These are phyloP conservation scores for Trifolium subterraneum DNA, from an alignment of 306 rosid species.

Conservation along the genomic window DNA sequence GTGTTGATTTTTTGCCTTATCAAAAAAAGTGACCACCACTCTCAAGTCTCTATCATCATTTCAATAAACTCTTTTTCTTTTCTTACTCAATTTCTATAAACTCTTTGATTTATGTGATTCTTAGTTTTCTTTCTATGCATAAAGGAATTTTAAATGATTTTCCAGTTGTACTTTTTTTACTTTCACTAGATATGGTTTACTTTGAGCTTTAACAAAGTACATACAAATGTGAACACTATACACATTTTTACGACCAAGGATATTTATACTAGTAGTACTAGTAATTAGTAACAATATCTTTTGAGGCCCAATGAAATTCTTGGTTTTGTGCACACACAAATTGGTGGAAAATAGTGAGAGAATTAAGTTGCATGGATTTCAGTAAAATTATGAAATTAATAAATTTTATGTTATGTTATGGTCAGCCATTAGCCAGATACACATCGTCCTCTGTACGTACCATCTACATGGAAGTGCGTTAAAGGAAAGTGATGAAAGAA, in stretches of 20 bases:
- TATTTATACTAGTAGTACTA: no score
- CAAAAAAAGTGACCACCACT: constrained; percentile 23
- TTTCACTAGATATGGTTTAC: constrained; percentile 17
- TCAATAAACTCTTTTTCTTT: constrained; percentile 12
- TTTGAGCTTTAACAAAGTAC: constrained; percentile 19
- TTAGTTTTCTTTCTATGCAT: neutral
- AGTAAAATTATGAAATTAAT: constrained; percentile 48
- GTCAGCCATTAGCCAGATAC: constrained; percentile 28
- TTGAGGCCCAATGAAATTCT: constrained; percentile 14
- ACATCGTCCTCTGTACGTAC: constrained; percentile 57
- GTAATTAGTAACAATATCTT: neutral
- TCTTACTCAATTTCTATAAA: constrained; percentile 13
- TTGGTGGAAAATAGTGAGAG: constrained; percentile 45
- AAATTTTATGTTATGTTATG: neutral
- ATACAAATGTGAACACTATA: constrained; percentile 21
- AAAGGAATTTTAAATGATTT: neutral
- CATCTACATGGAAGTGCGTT: constrained; percentile 55
- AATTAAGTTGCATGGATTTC: constrained; percentile 57
- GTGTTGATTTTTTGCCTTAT: constrained; percentile 33
- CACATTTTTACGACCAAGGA: constrained; percentile 25
- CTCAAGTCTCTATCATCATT: constrained; percentile 22
- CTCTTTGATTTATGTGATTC: constrained; percentile 32
- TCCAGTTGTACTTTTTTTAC: neutral
- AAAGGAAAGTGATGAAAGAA: constrained; percentile 44
- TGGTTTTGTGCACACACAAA: constrained; percentile 32